Conservation (phyloP, 306 rosid genomes). For the Vigna trinervia region DNA sequence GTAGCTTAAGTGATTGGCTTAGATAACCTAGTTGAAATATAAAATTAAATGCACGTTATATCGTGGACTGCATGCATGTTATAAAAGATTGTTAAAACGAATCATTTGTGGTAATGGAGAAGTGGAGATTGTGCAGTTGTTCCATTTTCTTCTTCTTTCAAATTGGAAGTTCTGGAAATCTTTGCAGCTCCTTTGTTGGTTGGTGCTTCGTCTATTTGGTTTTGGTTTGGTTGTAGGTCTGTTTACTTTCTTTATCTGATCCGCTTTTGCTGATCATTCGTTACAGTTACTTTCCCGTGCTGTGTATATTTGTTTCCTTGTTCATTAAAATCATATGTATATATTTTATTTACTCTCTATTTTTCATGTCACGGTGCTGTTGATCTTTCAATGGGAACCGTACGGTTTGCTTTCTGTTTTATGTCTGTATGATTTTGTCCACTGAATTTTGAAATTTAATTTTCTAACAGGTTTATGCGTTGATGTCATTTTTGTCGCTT, state of each 20-base stretch:
- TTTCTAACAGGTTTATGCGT: conserved; percentile 74
- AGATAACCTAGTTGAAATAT: background rate
- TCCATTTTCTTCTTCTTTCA: background rate
- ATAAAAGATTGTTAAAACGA: background rate
- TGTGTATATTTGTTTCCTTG: background rate
- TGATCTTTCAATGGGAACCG: background rate
- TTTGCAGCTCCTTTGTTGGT: conserved; percentile 6
- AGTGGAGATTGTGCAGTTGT: background rate
- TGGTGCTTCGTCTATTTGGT: background rate
- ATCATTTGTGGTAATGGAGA: background rate
- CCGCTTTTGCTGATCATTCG: background rate
- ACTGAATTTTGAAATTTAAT: conserved; percentile 11
- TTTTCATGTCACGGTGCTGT: background rate
- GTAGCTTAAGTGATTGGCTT: conserved; percentile 7
- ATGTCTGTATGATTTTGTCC: conserved; percentile 25
- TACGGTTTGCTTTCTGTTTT: conserved; percentile 27
- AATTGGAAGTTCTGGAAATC: background rate
- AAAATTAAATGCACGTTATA: conserved; percentile 5
- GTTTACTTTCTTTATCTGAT: conserved; percentile 11
- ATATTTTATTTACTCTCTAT: background rate
- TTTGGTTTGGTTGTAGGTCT: background rate
- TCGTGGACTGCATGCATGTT: background rate
- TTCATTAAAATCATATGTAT: no score
- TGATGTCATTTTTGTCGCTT: conserved; percentile 84
- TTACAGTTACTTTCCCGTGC: background rate